Evolutionary conservation across 2,329 filamentous ascomycete species (phyloP).

Genomic region (Aspergillus proliferans): DNA sequence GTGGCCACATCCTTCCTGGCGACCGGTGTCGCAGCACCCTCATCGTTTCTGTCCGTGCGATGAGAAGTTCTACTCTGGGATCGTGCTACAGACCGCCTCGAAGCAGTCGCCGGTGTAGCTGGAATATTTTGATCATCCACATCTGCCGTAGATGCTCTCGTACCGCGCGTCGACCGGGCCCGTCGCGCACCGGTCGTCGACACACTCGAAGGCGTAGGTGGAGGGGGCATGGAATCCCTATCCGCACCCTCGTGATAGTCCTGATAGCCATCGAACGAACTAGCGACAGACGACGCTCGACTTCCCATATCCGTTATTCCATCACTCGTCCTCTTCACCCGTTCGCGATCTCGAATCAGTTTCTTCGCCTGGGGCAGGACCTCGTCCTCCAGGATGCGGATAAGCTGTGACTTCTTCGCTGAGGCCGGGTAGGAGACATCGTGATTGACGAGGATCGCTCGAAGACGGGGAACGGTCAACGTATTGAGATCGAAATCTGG

Average conservation of each 20-base stretch:
- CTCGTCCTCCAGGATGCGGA: slow-evolving; percentile 74
- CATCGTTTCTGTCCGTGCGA: slow-evolving; percentile 28
- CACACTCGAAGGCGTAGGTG: slow-evolving; percentile 43
- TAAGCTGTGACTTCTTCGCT: slow-evolving; percentile 84
- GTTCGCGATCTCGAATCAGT: slow-evolving; percentile 66
- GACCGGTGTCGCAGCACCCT: slow-evolving; percentile 27
- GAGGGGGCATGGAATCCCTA: slow-evolving; percentile 40
- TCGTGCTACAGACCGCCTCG: slow-evolving; percentile 28
- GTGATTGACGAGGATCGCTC: slow-evolving; percentile 85
- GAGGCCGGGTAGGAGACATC: slow-evolving; percentile 78
- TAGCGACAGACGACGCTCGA: slow-evolving; percentile 57
- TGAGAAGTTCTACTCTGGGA: slow-evolving; percentile 30
- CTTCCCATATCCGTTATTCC: slow-evolving; percentile 71
- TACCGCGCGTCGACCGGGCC: slow-evolving; percentile 46
- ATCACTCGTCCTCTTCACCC: slow-evolving; percentile 76
- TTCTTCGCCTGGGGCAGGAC: slow-evolving; percentile 72
- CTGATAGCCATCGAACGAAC: slow-evolving; percentile 55
- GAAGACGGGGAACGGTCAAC: slow-evolving; percentile 80
- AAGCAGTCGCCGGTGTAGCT: slow-evolving; percentile 20
- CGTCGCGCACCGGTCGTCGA: slow-evolving; percentile 50
- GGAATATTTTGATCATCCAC: slow-evolving; percentile 24
- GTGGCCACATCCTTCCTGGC: slow-evolving; percentile 28
- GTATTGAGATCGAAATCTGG: slow-evolving; percentile 76
- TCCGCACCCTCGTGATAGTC: slow-evolving; percentile 43
- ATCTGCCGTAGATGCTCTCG: slow-evolving; percentile 39